Percentiles rank a stretch among this genome's conserved stretches.
phyloP scores from a whole-genome alignment of 2,329 filamentous ascomycete species.

The Fusarium devonianum region DNA sequence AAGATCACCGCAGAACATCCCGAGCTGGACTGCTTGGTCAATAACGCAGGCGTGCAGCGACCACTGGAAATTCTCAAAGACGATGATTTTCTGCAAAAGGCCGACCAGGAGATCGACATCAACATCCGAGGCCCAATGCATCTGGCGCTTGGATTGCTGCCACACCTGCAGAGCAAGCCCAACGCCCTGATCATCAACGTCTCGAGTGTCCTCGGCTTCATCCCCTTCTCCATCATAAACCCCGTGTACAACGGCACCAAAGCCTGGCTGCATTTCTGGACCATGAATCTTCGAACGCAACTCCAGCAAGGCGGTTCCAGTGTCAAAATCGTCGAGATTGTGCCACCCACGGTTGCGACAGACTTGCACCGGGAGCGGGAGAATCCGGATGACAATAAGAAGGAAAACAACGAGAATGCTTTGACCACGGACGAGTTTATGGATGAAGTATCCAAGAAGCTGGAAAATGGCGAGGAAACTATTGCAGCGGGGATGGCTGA shows the following conservation, averaged over 20 bases:
- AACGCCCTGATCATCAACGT: constrained; percentile 60
- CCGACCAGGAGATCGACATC: constrained; percentile 65
- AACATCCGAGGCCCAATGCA: constrained; percentile 67
- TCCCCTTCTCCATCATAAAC: constrained; percentile 61
- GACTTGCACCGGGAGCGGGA: constrained; percentile 63
- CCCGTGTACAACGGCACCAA: constrained; percentile 68
- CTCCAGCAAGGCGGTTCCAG: constrained; percentile 48
- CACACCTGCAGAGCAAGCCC: constrained; percentile 55
- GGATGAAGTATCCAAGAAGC: constrained; percentile 52
- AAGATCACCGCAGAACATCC: constrained; percentile 56
- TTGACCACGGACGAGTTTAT: constrained; percentile 63
- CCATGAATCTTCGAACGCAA: constrained; percentile 61
- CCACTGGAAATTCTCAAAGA: constrained; percentile 55
- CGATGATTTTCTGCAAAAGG: constrained; percentile 55
- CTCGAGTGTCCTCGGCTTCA: constrained; percentile 60
- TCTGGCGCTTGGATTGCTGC: constrained; percentile 56
- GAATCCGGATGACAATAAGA: constrained; percentile 66
- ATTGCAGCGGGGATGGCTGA: constrained; percentile 55
- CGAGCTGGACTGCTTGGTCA: constrained; percentile 62
- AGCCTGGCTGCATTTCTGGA: constrained; percentile 64
- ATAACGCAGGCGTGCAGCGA: constrained; percentile 66
- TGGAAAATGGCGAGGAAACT: constrained; percentile 56
- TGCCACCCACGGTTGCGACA: constrained; percentile 61
- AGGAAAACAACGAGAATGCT: constrained; percentile 53
- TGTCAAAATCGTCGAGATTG: constrained; percentile 62